Evolutionary conservation across 495 filamentous ascomycete species (phyloP).

Genomic region (Penicilliopsis zonata): DNA sequence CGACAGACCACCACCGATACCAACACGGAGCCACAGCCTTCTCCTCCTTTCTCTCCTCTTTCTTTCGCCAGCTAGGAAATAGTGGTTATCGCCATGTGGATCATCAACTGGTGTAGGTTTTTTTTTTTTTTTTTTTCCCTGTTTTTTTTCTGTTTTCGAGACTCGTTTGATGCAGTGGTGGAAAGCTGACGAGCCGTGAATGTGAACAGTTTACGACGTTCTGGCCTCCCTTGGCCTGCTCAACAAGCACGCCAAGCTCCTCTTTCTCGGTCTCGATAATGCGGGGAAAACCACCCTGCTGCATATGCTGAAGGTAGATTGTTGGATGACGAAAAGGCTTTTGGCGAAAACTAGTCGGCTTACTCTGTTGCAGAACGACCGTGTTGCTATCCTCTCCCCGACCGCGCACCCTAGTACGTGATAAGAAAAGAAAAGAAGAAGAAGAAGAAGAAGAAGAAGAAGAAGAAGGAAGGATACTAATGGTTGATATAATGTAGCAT

Average conservation of each 20-base stretch:
- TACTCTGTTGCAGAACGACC: conserved; percentile 56
- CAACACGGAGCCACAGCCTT: too few relatives aligned
- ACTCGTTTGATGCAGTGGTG: not conserved
- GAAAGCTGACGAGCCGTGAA: conserved; percentile 1
- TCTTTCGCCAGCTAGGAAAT: conserved; percentile 3
- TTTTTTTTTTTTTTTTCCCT: conserved; percentile 2
- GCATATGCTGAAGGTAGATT: conserved; percentile 80
- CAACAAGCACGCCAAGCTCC: conserved; percentile 94
- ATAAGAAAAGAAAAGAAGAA: too few relatives aligned
- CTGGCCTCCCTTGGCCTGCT: conserved; percentile 80
- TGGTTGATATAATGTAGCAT: conserved; percentile 41
- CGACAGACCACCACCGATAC: too few relatives aligned
- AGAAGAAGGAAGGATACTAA: conserved; percentile 2
- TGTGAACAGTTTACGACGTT: conserved; percentile 70
- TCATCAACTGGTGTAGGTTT: conserved; percentile 87
- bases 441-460: conserved; percentile 1
- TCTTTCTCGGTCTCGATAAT: conserved; percentile 93
- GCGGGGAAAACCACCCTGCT: conserved; percentile 92
- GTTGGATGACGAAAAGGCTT: not conserved
- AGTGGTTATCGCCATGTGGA: conserved; percentile 61
- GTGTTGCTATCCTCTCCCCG: conserved; percentile 84
- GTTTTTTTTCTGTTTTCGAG: not conserved
- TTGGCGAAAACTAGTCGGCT: conserved; percentile 8
- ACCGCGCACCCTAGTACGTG: conserved; percentile 81
- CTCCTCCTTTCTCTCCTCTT: conserved; percentile 2